phyloP scores from a whole-genome alignment of 78 protist genomes.

The Protostelium mycophagum region DNA sequence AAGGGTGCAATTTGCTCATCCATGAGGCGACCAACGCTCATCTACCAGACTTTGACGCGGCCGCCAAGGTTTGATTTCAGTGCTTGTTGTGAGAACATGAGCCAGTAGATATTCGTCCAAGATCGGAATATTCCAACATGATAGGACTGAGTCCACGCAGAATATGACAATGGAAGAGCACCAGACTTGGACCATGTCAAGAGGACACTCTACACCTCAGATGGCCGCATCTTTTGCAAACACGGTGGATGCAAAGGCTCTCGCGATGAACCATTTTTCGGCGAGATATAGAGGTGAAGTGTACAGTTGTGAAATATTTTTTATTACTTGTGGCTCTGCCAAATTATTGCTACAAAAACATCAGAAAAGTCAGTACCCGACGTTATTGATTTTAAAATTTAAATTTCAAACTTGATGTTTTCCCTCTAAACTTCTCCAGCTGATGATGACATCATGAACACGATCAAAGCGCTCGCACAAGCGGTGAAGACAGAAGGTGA shows the following conservation, averaged over 20 bases:
- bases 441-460: background rate
- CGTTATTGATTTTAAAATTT: too few species aligned
- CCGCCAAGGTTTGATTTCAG: background rate
- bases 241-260: conserved; percentile 6
- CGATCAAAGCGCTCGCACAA: background rate
- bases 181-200: background rate
- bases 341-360: too few species aligned
- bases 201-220: conserved; percentile 59
- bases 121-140: background rate
- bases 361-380: too few species aligned
- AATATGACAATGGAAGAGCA: background rate
- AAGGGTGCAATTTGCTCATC: too few species aligned
- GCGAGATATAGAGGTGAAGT: conserved; percentile 13
- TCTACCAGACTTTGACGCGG: background rate
- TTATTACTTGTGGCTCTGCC: too few species aligned
- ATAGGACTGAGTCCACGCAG: background rate
- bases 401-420: too few species aligned
- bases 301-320: too few species aligned
- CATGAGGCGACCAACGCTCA: conserved; percentile 53
- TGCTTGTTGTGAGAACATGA: too few species aligned
- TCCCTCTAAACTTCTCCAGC: too few species aligned
- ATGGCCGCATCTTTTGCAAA: conserved; percentile 37
- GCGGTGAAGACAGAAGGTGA: background rate
- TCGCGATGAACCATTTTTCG: conserved; percentile 42
- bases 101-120: too few species aligned